These are phyloP conservation scores for Peribolospora kevripleyi DNA, from an alignment of 768 basidiomycete genomes.

Conservation along the genomic window DNA sequence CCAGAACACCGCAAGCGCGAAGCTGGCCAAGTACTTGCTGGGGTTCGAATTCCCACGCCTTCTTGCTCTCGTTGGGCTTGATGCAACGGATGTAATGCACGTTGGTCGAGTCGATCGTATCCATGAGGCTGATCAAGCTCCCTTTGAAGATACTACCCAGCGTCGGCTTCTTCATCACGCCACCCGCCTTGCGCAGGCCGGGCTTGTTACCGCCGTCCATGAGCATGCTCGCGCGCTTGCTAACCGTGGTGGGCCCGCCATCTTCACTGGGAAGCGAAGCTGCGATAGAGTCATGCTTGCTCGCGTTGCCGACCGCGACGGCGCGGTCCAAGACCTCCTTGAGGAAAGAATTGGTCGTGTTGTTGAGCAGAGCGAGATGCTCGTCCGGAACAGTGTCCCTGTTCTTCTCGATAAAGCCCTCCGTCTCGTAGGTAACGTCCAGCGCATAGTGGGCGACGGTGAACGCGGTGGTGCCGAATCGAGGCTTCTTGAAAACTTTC, in stretches of 20 bases:
- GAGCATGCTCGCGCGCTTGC: slow-evolving; percentile 15
- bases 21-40: slow-evolving; percentile 87
- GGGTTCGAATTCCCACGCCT: slow-evolving; percentile 86
- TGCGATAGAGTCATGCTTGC: slow-evolving; percentile 46
- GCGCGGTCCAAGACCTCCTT: slow-evolving; percentile 86
- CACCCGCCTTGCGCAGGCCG: slow-evolving; percentile 28
- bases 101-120: slow-evolving; percentile 86
- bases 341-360: slow-evolving; percentile 74
- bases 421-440: slow-evolving; percentile 95
- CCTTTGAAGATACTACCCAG: slow-evolving; percentile 97
- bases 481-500: slow-evolving; percentile 83
- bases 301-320: slow-evolving; percentile 40
- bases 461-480: slow-evolving; percentile 93
- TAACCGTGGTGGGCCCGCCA: slow-evolving; percentile 24
- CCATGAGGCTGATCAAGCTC: slow-evolving; percentile 80
- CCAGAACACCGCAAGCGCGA: slow-evolving; percentile 91
- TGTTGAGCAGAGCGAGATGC: slow-evolving; percentile 65
- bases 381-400: slow-evolving; percentile 97
- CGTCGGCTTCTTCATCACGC: slow-evolving; percentile 61
- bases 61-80: slow-evolving; percentile 92
- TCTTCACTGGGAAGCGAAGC: slow-evolving; percentile 53
- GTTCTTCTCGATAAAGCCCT: slow-evolving; percentile 97
- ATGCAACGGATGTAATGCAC: slow-evolving; percentile 99
- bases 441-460: slow-evolving; percentile 94
- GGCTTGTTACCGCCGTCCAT: slow-evolving; percentile 27